phyloP scores from a whole-genome alignment of 208 protist species.

The Chromosphaera perkinsii region DNA sequence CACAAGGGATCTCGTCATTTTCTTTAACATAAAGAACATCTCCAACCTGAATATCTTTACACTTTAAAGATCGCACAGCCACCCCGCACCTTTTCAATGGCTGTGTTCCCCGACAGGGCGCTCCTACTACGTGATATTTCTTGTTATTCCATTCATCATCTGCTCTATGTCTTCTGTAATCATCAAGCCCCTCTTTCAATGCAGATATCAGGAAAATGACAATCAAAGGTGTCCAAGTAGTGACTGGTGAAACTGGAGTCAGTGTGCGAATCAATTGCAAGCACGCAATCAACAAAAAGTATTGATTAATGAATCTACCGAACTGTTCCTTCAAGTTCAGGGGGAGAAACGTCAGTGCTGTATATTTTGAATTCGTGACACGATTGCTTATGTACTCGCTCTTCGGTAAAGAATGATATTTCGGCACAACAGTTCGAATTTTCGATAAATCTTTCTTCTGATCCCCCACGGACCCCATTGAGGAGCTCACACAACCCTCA shows the following conservation, averaged over 20 bases:
- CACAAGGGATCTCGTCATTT: constrained; percentile 23
- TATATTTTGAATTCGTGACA: constrained; percentile 53
- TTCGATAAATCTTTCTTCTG: too few relatives aligned
- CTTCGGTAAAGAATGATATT: too few relatives aligned
- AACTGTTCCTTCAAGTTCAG: constrained; percentile 60
- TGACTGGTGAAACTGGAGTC: not conserved
- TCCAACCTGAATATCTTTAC: constrained; percentile 2
- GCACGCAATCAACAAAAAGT: not conserved
- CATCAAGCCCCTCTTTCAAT: not conserved
- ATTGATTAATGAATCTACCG: constrained; percentile 6
- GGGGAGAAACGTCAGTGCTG: constrained; percentile 50
- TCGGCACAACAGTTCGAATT: too few relatives aligned
- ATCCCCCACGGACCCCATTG: too few relatives aligned
- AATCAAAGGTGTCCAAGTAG: not conserved
- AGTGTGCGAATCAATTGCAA: not conserved
- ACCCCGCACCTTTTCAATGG: too few relatives aligned
- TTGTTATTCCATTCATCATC: too few relatives aligned
- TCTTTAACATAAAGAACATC: constrained; percentile 12
- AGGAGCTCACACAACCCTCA: too few relatives aligned
- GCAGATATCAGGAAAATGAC: not conserved
- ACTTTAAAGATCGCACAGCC: too few relatives aligned
- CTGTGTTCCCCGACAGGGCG: too few relatives aligned
- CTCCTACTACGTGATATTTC: too few relatives aligned
- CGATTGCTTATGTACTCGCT: constrained; percentile 33
- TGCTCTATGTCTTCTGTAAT: not conserved